Conservation (phyloP, 495 filamentous ascomycete genomes). For the Aspergillus hancockii region DNA sequence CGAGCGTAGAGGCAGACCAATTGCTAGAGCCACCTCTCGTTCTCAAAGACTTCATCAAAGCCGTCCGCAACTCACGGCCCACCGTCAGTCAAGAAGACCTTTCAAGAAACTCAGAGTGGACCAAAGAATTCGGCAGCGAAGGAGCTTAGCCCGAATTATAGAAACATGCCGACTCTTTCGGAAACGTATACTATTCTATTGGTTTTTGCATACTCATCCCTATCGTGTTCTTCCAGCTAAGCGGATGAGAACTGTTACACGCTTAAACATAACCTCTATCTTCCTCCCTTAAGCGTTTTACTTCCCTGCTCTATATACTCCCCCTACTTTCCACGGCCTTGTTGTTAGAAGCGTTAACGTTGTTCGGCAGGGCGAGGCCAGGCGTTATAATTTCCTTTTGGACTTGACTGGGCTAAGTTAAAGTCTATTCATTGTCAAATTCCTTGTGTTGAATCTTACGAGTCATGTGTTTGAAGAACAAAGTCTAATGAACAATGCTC, state of each 20-base stretch:
- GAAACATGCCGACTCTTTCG: not conserved
- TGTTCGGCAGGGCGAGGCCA: slow-evolving; percentile 33
- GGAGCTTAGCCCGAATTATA: slow-evolving; percentile 51
- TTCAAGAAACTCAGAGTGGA: slow-evolving; percentile 87
- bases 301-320: not conserved
- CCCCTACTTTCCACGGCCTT: slow-evolving; percentile 8
- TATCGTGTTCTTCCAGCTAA: not conserved
- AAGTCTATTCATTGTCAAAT: not conserved
- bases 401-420: not conserved
- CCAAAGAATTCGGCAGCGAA: slow-evolving; percentile 94
- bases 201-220: not conserved
- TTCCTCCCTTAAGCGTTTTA: not conserved
- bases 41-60: slow-evolving; percentile 92
- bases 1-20: slow-evolving; percentile 74
- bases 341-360: slow-evolving; percentile 39
- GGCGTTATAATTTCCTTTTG: slow-evolving; percentile 30
- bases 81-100: slow-evolving; percentile 88
- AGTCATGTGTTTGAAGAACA: slow-evolving; percentile 9
- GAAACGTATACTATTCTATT: not conserved
- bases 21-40: slow-evolving; percentile 84
- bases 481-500: slow-evolving; percentile 7
- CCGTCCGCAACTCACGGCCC: slow-evolving; percentile 81
- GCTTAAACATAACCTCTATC: slow-evolving; percentile 3
- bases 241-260: not conserved
- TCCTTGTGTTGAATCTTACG: slow-evolving; percentile 2